Percentiles rank a stretch among this genome's conserved stretches.
Evolutionary conservation across 106 monocot species (phyloP).

Genomic region (Apostasia ramifera): DNA sequence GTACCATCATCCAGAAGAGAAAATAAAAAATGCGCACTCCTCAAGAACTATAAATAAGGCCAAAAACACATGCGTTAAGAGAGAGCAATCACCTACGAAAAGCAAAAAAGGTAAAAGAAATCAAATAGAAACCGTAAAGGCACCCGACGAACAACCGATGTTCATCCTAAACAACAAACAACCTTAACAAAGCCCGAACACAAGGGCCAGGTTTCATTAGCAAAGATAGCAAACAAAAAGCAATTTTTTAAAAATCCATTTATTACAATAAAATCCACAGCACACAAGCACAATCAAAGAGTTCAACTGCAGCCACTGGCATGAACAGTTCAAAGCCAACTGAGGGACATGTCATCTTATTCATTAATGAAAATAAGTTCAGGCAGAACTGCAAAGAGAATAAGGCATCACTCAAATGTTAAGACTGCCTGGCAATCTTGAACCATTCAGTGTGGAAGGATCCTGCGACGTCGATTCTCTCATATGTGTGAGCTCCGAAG

Average conservation of each 20-base stretch:
- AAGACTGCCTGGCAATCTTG: slow-evolving; percentile 35
- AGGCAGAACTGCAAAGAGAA: background rate
- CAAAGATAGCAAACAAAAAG: no score
- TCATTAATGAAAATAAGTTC: background rate
- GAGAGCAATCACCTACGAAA: no score
- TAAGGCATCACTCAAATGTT: slow-evolving; percentile 23
- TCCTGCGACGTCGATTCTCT: slow-evolving; percentile 36
- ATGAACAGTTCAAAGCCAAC: background rate
- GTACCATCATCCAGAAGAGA: no score
- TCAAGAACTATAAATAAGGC: no score
- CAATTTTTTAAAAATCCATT: background rate
- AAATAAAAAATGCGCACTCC: no score
- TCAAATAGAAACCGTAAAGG: no score
- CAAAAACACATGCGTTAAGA: no score
- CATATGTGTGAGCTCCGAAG: slow-evolving; percentile 50
- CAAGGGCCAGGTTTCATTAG: no score
- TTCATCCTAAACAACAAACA: no score
- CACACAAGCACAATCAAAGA: background rate
- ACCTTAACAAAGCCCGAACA: no score
- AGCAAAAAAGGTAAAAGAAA: no score
- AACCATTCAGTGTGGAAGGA: slow-evolving; percentile 60
- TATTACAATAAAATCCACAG: background rate
- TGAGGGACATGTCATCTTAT: background rate
- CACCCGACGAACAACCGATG: no score
- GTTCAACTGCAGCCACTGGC: background rate